A percentile compares a stretch with the other conserved stretches of the same genome.
phyloP scores from a whole-genome alignment of 495 filamentous ascomycete genomes.

The Xylaria grammica region DNA sequence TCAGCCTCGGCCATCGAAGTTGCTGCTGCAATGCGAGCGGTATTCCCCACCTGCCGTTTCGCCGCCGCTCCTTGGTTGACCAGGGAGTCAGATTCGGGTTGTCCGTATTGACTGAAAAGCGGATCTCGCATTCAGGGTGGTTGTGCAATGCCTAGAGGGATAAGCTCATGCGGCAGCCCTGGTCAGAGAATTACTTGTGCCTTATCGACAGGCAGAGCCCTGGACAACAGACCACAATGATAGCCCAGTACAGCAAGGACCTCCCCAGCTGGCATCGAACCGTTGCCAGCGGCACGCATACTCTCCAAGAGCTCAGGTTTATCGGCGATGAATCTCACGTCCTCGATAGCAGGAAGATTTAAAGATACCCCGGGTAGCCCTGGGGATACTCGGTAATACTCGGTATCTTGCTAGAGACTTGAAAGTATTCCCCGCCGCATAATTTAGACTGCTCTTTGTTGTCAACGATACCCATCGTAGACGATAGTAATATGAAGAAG shows the following conservation, averaged over 20 bases:
- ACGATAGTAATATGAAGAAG: slow-evolving; percentile 63
- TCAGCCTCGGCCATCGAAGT: slow-evolving; percentile 8
- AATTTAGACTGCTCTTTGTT: slow-evolving; percentile 56
- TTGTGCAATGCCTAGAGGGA: not conserved
- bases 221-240: slow-evolving; percentile 3
- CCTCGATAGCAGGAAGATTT: slow-evolving; percentile 46
- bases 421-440: slow-evolving; percentile 60
- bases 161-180: slow-evolving; percentile 18
- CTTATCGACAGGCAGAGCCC: not conserved
- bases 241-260: slow-evolving; percentile 21
- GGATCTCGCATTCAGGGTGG: slow-evolving; percentile 19
- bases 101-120: slow-evolving; percentile 18
- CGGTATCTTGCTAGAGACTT: slow-evolving; percentile 44
- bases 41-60: slow-evolving; percentile 6
- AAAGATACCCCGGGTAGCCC: slow-evolving; percentile 42
- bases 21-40: slow-evolving; percentile 4
- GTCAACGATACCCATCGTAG: slow-evolving; percentile 55
- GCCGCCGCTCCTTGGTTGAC: not conserved
- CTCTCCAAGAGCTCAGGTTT: slow-evolving; percentile 16
- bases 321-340: slow-evolving; percentile 30
- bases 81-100: not conserved
- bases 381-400: slow-evolving; percentile 31
- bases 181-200: slow-evolving; percentile 21
- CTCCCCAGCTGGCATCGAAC: slow-evolving; percentile 12
- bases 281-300: slow-evolving; percentile 25